Evolutionary conservation across 768 basidiomycete genomes (phyloP).

Genomic region (Mycena latifolia): DNA sequence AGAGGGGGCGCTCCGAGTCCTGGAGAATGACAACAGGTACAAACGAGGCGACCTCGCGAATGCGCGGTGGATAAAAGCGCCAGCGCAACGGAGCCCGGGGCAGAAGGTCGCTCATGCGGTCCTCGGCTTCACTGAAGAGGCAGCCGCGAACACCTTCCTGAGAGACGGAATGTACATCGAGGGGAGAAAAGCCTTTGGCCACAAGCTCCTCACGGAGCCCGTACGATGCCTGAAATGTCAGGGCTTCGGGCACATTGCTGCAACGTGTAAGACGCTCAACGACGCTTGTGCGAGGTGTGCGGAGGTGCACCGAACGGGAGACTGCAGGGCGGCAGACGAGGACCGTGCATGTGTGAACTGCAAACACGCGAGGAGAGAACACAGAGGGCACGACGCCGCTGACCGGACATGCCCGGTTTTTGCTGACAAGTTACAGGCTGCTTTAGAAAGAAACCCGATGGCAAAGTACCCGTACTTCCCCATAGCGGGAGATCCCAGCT

Average conservation of each 20-base stretch:
- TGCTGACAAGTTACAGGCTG: too few relatives aligned
- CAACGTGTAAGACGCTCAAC: not conserved
- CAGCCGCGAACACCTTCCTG: conserved; percentile 33
- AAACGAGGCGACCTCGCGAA: conserved; percentile 10
- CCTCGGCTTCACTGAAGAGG: conserved; percentile 30
- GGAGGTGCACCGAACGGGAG: not conserved
- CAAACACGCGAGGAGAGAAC: too few relatives aligned
- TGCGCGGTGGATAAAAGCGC: conserved; percentile 44
- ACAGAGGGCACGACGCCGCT: too few relatives aligned
- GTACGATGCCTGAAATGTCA: conserved; percentile 21
- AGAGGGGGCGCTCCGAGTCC: not conserved
- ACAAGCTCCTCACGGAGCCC: conserved; percentile 35
- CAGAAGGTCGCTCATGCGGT: conserved; percentile 43
- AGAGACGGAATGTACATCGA: conserved; percentile 27
- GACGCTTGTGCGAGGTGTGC: conserved; percentile 12
- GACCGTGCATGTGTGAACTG: too few relatives aligned
- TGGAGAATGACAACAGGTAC: conserved; percentile 36
- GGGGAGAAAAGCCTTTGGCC: conserved; percentile 26
- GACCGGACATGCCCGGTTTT: too few relatives aligned
- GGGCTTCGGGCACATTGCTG: not conserved
- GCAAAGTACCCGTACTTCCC: too few relatives aligned
- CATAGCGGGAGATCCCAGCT: too few relatives aligned
- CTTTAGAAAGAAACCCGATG: too few relatives aligned
- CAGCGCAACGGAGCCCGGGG: conserved; percentile 2
- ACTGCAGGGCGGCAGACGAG: too few relatives aligned